Conservation (phyloP, 2,329 filamentous ascomycete species). For the Aspergillus ustus region DNA sequence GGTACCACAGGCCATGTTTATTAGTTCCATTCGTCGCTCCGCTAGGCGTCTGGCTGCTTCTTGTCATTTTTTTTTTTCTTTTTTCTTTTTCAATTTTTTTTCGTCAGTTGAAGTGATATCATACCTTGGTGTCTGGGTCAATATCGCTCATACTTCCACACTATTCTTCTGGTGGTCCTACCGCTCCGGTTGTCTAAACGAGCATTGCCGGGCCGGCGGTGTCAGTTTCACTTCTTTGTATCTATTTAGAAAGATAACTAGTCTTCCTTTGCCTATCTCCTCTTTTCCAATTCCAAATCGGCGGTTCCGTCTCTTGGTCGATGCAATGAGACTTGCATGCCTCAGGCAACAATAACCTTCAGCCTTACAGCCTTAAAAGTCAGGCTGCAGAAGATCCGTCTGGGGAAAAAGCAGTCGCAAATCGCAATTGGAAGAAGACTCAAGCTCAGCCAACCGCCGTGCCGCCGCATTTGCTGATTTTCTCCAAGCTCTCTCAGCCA, state of each 20-base stretch:
- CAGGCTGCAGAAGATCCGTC: not conserved
- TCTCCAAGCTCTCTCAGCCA: not conserved
- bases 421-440: not conserved
- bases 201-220: no score
- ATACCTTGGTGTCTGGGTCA: no score
- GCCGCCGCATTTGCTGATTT: slow-evolving; percentile 10
- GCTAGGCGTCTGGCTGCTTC: not conserved
- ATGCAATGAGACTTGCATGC: not conserved
- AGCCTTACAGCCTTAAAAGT: not conserved
- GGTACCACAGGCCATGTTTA: slow-evolving; percentile 9
- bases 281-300: not conserved
- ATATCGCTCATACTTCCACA: no score
- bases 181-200: no score
- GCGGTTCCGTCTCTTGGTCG: not conserved
- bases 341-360: not conserved
- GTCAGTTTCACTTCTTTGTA: no score
- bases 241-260: no score
- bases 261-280: not conserved
- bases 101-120: no score
- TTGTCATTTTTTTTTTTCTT: not conserved
- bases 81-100: not conserved
- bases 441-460: not conserved
- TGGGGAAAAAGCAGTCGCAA: not conserved
- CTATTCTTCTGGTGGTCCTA: no score
- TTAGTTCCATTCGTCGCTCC: not conserved